Conservation (phyloP, 257 asterid species). For the Scutellaria galericulata region DNA sequence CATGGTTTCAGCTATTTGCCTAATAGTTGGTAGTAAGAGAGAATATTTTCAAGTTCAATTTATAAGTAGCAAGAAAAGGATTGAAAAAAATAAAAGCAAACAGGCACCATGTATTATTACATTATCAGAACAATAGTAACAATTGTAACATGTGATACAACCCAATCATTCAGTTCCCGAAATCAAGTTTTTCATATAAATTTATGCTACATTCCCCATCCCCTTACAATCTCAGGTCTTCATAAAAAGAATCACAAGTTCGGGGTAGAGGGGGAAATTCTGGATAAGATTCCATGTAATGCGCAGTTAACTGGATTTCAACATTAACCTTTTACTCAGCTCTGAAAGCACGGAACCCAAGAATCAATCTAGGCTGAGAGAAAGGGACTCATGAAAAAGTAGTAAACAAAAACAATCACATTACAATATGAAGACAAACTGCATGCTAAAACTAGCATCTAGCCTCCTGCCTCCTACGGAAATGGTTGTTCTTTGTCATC, state of each 20-base stretch:
- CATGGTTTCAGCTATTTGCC: slow-evolving; percentile 11
- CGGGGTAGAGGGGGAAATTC: neutral
- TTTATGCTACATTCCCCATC: neutral
- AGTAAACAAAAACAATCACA: slow-evolving; percentile 1
- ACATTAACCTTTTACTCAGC: slow-evolving; percentile 18
- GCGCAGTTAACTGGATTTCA: slow-evolving; percentile 24
- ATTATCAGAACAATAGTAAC: slow-evolving; percentile 4
- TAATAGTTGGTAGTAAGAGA: neutral
- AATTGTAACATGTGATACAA: neutral
- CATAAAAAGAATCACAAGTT: slow-evolving; percentile 19
- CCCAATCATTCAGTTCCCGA: slow-evolving; percentile 8
- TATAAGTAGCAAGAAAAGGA: neutral
- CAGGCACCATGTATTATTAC: slow-evolving; percentile 4
- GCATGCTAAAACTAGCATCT: neutral
- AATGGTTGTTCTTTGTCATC: slow-evolving; percentile 2
- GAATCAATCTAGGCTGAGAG: slow-evolving; percentile 10
- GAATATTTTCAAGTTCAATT: slow-evolving; percentile 3
- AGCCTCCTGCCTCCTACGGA: neutral
- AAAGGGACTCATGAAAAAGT: neutral
- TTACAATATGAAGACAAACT: neutral
- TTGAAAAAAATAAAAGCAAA: neutral
- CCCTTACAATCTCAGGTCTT: neutral
- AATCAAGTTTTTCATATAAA: slow-evolving; percentile 4
- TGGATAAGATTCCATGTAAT: neutral
- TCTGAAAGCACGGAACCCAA: neutral